Base-by-base conservation (phyloP, 495 filamentous ascomycete species). In the Talaromyces ruber region DNA sequence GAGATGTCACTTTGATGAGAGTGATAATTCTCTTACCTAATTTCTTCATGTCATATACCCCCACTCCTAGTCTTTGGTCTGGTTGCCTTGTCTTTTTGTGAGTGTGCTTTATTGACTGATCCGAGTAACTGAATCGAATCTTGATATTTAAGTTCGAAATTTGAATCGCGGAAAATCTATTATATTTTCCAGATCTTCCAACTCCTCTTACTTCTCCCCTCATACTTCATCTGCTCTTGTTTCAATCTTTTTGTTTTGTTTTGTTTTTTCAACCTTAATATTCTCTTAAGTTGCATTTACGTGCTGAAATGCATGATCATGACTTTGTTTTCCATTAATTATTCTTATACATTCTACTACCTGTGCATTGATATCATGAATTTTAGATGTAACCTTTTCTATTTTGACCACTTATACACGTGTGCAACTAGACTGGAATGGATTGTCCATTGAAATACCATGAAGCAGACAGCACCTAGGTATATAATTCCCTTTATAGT, bases 1-100 rank as follows among this genome's bases (percentile, higher is more conserved):
- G 53, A 29, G 45, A 61, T 60, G 71, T 72, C 68, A 62, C 63
- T 67, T 71, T 65, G 63, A 70, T 24, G 64, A 53, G 54, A 28
- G 43, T 54, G 24, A 32, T 63, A 61, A 58, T 50, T 57, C 14
- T 45, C 29, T 51, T 14, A 12, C 62, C n/a, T 45, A 61, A 63
- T 64, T 64, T 57, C 6, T 67, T 59, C 51, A 54, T 57, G 28
- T 57, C 54, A 57, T 57, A 57, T 57, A 57, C 54, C 54, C 50
- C 54, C 54, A 57, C 54, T 57, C 54, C 54, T 57, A 25, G 26
- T 57, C 24, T 57, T 54, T 57, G 54, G 54, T 34, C 21, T 57
- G 54, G 54, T 57, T 34, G 54, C 28, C 29, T 57, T 57, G 26
- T 57, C 24, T 57, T 25, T 57, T 34, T 28, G n/a, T 54, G 22